Base-by-base conservation (phyloP, 2,329 filamentous ascomycete species). In the Epichloe elymi region DNA sequence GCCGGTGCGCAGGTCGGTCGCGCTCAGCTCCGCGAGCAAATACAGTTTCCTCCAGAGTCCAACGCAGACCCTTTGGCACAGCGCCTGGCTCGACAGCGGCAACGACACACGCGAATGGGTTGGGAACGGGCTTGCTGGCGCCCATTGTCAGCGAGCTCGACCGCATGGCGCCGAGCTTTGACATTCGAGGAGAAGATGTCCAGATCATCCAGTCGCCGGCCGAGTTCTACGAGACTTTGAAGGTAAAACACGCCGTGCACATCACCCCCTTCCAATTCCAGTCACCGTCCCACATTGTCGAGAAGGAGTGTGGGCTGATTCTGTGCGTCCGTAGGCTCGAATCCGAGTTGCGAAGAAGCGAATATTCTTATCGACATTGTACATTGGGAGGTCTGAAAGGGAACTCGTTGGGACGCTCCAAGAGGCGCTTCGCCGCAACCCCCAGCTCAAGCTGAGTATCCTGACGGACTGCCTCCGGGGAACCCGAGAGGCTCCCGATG, bases 351-450 rank as follows among this genome's bases (percentile, higher is more conserved):
- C 93, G 10, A 80, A 88, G 65, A 75, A 71, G 49, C 80, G 87
- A 53, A 85, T 98, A 57, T 98, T 94, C 65, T 72, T 98, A 47
- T 95, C 90, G n/a, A 98, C 93, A 0, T 72, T 98, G 49, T 98
- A 98, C 65, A 93, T 98, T 64, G 93, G 93, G 56, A 95, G 91
- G 66, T 86, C 86, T 2, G 93, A 98, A 68, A 77, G 84, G 67
- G 93, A 97, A 59, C 75, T 98, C 61, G 88, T 97, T 52, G 74
- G 81, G 17, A 88, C 85, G 0, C 72, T 98, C 42, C 83, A 82
- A 57, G 75, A 85, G 55, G 85, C 90, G 5, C 74, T 98, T 12
- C 76, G 79, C 47, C 71, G 71, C 10, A 95, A 94, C 55, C 83
- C 87, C 0, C 70, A 84, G 5, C 76, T 98, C 23, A 83, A 80